Evolutionary conservation across 352 stramenopile species (phyloP).

Genomic region (Globisporangium canariense): DNA sequence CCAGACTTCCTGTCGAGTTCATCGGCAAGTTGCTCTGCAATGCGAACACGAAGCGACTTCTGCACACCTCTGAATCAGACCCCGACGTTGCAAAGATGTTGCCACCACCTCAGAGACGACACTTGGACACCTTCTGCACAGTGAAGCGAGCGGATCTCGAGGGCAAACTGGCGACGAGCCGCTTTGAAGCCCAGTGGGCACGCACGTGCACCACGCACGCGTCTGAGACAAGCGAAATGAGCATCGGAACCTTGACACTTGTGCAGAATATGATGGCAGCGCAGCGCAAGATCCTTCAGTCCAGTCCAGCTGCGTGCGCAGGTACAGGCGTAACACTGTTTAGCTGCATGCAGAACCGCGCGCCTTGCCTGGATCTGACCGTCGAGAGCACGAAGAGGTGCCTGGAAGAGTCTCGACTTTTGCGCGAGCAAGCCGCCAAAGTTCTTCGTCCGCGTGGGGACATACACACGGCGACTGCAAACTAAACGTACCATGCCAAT

Average conservation of each 20-base stretch:
- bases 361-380: constrained; percentile 1
- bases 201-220: neutral
- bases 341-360: constrained; percentile 7
- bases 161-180: constrained; percentile 24
- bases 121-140: constrained; percentile 24
- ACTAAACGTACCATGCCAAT: neutral
- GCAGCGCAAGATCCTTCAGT: constrained; percentile 6
- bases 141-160: constrained; percentile 25
- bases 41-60: constrained; percentile 19
- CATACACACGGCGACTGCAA: neutral
- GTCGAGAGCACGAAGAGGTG: constrained; percentile 3
- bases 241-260: constrained; percentile 10
- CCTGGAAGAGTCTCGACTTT: constrained; percentile 1
- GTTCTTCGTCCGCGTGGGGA: neutral
- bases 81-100: neutral
- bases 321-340: neutral
- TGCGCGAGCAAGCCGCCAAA: neutral
- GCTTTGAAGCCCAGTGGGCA: constrained; percentile 5
- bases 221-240: constrained; percentile 5
- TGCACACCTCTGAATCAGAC: constrained; percentile 6
- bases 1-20: neutral
- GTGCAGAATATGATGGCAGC: constrained; percentile 6
- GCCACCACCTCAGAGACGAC: neutral
- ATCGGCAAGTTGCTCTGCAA: constrained; percentile 17
- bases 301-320: neutral